Evolutionary conservation across 768 basidiomycete genomes (phyloP), one percentile per base, ranked within the genome.

Genomic region (Pluteus cervinus): DNA sequence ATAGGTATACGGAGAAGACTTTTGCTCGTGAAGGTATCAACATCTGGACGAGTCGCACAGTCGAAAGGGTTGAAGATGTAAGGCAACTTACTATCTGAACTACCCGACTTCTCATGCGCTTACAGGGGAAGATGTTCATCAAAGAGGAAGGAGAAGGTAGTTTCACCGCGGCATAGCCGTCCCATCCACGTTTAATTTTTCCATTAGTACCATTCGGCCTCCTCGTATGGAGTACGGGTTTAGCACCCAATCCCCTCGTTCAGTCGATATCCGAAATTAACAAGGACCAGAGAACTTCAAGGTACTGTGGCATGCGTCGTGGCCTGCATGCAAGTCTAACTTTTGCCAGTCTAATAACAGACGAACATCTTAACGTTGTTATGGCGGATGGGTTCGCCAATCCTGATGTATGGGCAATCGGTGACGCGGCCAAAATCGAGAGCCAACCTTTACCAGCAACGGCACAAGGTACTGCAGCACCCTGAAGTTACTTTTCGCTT

Each of bases 191-290:
- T 33, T 31, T 12, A 8, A 42, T 4, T 36, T 31, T 28, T 33
- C 10, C 20, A 21, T 22, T 25, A 87, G 87, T 88, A 24, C 79
- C 76, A 5, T 86, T 82, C 55, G 88, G 90, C 17, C 63, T 92
- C 15, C 71, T 88, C 8, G 86, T 92, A 11, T 92, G 89, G 89
- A 83, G 80, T 43, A 92, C 90, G 2, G 90, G 89, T 2, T 65
- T 92, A 3, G 73, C 86, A 4, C 77, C 86, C 3, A 92, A 91
- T 53, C 88, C 90, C 5, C 62, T 92, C 18, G 71, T 91, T 36
- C 58, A 71, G 42, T 67, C 72, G 0, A 73, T 88, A 32, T 56
- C 61, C 5, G 76, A 71, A 31, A 63, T 81, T 2, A 63, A 69
- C 51, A 87, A 86, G 50, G 66, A 86, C 42, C 60, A 66, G 10